Evolutionary conservation across 768 basidiomycete species (phyloP), one percentile per base, ranked within the genome.

Genomic region (Phylloporus rhodoxanthus): DNA sequence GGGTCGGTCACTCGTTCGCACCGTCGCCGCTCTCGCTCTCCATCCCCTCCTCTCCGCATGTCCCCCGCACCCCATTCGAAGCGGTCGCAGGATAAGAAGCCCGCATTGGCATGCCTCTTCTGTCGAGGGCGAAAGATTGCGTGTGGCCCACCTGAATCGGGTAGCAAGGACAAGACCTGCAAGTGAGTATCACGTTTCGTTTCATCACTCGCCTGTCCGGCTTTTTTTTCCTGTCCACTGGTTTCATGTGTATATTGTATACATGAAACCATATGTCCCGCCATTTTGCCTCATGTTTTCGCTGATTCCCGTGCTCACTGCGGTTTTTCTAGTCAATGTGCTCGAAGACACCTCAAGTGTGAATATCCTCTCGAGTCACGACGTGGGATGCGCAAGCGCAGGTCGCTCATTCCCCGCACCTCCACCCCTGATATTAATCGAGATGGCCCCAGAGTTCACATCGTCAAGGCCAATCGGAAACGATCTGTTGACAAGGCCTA

Each of bases 331-430:
- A 88, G 86, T 65, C 86, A 88, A 71, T 88, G 86, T 60, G 78
- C 78, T 44, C 75, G 84, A 36, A 80, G 86, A 21, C 77, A 78
- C 26, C 76, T 87, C 42, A 77, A 72, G 49, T 88, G 86, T 63
- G 82, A 82, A 58, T 87, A 85, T 56, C 86, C 86, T 1, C 66
- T 72, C 6, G 83, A 84, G 64, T 86, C 84, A 57, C 74, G 83
- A 30, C 75, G 86, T 15, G 86, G 86, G 9, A 79, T 84, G 75
- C 74, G 82, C 44, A 70, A 69, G 59, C 66, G 70, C 65, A 39
- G 57, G 63, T 65, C 69, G 69, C 59, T 69, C 33, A 32, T 69
- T 29, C 68, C 66, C 15, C 63, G 68, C 19, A 58, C 55, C 17
- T 55, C 59, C 4, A 68, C 65, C 6, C 63, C 67, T 33, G 66